Base-by-base conservation (phyloP, 257 asterid genomes). In the Capsicum baccatum region DNA sequence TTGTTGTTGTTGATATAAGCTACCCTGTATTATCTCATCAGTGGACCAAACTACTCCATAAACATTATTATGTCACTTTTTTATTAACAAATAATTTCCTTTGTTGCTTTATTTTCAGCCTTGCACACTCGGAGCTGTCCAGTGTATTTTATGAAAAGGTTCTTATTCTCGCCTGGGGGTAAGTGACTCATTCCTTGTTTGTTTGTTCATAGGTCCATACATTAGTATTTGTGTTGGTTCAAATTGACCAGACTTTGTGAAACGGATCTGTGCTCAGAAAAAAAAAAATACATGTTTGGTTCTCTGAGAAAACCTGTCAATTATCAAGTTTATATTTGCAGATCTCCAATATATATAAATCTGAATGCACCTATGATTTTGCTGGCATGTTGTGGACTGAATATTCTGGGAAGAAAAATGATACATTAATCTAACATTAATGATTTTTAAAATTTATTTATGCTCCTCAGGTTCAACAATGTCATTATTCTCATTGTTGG, bases 131-230 rank as follows among this genome's bases (percentile, higher is more conserved):
- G 9, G 99, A 95, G 91, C 83, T 95, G 83, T 95, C 98, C 86
- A 92, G 56, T 54, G 99, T 95, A 86, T 95, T 95, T 90, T 95
- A 95, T 26, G 99, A 95, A 94, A 95, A 93, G 91, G 97, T 95
- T 91, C 99, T 95, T 85, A 92, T 94, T 82, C 99, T 95, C 81
- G 98, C 97, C 58, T 93, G 94, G 95, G 99, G 99, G 99, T 95
- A 87, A 94, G 97, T 89, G 19, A 74, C 47, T 74, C 44, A 33
- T 78, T 78, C 82, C 54, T 14, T 54, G 50, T 54, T 54, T 6
- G 12, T 54, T 78, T 7, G 64, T 33, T 13, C 26, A 54, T 54
- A 54, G 64, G 9, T 78, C 54, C 59, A 15, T 54, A 33, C 4
- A 8, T 63, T 52, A 52, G 78, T 39, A 37, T 68, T 39, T n/a